phyloP scores from a whole-genome alignment of 345 rosid species.

The Linum tenue region DNA sequence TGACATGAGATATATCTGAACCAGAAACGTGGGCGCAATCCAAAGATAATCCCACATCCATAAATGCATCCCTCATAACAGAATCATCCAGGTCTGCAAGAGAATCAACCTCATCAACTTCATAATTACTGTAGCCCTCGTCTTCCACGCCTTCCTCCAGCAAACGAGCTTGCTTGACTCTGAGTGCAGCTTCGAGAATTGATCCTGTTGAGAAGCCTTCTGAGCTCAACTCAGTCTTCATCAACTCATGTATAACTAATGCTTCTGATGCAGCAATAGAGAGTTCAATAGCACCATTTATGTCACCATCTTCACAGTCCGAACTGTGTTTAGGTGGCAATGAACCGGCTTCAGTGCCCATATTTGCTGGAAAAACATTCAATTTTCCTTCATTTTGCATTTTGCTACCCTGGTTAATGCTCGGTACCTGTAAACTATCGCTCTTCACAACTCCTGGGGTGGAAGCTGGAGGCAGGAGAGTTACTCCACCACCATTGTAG shows the following conservation, averaged over 20 bases:
- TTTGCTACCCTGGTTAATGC: slow-evolving; percentile 1
- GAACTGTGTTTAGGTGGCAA: not conserved
- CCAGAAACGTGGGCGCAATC: slow-evolving; percentile 11
- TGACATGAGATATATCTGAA: slow-evolving; percentile 35
- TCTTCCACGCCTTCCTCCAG: slow-evolving; percentile 19
- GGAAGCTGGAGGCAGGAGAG: not conserved
- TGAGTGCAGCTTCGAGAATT: slow-evolving; percentile 52
- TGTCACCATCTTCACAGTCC: slow-evolving; percentile 18
- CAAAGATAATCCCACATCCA: slow-evolving; percentile 42
- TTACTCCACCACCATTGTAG: not conserved
- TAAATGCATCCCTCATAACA: slow-evolving; percentile 37
- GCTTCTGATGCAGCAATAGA: slow-evolving; percentile 70
- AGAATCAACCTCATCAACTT: slow-evolving; percentile 27
- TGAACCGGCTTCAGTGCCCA: slow-evolving; percentile 3
- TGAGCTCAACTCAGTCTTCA: slow-evolving; percentile 26
- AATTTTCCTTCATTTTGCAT: slow-evolving; percentile 15
- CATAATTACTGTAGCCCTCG: slow-evolving; percentile 13
- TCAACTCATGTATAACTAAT: slow-evolving; percentile 43
- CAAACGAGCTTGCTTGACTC: slow-evolving; percentile 49
- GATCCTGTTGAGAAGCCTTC: slow-evolving; percentile 25
- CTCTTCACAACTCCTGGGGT: not conserved
- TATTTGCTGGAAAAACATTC: slow-evolving; percentile 1
- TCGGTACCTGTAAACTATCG: slow-evolving; percentile 4
- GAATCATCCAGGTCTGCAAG: slow-evolving; percentile 38
- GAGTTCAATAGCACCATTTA: slow-evolving; percentile 39